Evolutionary conservation across 2,329 filamentous ascomycete genomes (phyloP), one percentile per base, ranked within the genome.

Genomic region (Blastomyces emzantsi): DNA sequence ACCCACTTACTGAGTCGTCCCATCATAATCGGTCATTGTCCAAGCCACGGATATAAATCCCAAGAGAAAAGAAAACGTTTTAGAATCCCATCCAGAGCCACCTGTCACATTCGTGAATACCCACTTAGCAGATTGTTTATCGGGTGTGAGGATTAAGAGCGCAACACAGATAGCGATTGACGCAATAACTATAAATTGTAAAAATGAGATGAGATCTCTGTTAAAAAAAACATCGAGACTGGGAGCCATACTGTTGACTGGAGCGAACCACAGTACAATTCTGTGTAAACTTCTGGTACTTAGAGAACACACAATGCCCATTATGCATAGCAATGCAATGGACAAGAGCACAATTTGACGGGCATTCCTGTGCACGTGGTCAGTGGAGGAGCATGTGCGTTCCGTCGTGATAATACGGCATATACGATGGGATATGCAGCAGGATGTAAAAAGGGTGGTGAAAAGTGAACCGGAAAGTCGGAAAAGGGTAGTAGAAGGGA

Each of bases 11-110:
- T 87, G 85, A 6, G 85, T 87, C 13, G 85, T 88, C 56, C 82
- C 85, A 68, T 87, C 85, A 70, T 87, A 87, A 70, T 87, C 85
- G 6, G 85, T 88, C 85, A 88, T 87, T n/a, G 84, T 86, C 73
- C 74, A 77, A 52, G 75, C 74, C 9, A 78, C 74, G 13, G 70
- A 71, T 54, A 78, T 75, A 60, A 76, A 83, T 63, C 83, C 83
- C 7, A 87, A 76, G 11, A 87, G 76, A 67, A 87, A 87, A 0
- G 85, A 87, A 66, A 87, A 87, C 2, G 79, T 77, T 67, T 80
- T 83, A 28, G 80, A 84, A 13, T 81, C 81, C 84, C 85, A 87
- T 33, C 85, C 85, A 11, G 85, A 87, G 59, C 83, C 83, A 69
- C 87, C 82, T 15, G 79, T 83, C 59, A 87, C 80, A 64, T 85